Evolutionary conservation across 2,329 filamentous ascomycete genomes (phyloP).

Genomic region (Colletotrichum caudatum): DNA sequence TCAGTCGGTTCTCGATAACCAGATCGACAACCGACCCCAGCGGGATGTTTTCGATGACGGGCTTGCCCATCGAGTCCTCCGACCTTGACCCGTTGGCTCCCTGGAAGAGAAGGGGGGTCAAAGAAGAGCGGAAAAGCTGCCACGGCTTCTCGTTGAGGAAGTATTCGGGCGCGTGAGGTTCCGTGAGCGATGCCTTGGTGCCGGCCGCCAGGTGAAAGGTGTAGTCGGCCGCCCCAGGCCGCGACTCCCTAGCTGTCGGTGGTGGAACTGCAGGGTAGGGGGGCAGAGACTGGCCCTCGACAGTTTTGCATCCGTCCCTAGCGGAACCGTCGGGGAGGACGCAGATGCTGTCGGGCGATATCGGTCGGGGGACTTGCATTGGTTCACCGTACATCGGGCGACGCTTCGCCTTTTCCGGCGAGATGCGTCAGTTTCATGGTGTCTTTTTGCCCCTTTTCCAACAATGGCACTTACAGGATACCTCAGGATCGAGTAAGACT

Average conservation of each 20-base stretch:
- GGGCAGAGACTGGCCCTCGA: slow-evolving; percentile 26
- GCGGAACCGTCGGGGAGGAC: slow-evolving; percentile 41
- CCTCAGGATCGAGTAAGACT: slow-evolving; percentile 43
- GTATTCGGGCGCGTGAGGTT: slow-evolving; percentile 17
- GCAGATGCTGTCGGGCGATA: slow-evolving; percentile 29
- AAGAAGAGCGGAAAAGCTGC: slow-evolving; percentile 36
- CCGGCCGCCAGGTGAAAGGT: slow-evolving; percentile 29
- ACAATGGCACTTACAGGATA: slow-evolving; percentile 19
- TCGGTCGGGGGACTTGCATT: slow-evolving; percentile 40
- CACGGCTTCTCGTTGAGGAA: slow-evolving; percentile 39
- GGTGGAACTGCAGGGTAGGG: slow-evolving; percentile 37
- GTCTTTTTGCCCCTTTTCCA: not conserved
- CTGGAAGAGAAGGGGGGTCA: slow-evolving; percentile 43
- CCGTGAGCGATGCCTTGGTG: slow-evolving; percentile 22
- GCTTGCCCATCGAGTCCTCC: slow-evolving; percentile 7
- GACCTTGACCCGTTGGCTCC: not conserved
- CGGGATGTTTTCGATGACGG: slow-evolving; percentile 19
- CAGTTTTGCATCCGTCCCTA: slow-evolving; percentile 32
- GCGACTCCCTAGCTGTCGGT: slow-evolving; percentile 32
- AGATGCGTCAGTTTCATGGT: not conserved
- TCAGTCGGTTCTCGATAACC: slow-evolving; percentile 32
- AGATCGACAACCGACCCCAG: slow-evolving; percentile 41
- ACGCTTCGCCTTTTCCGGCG: slow-evolving; percentile 13
- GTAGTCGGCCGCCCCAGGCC: slow-evolving; percentile 35
- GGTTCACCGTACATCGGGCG: slow-evolving; percentile 41